These are phyloP conservation scores for Coemansia sp. DNA, from an alignment of 192 early-diverging fungal species.

Conservation along the genomic window DNA sequence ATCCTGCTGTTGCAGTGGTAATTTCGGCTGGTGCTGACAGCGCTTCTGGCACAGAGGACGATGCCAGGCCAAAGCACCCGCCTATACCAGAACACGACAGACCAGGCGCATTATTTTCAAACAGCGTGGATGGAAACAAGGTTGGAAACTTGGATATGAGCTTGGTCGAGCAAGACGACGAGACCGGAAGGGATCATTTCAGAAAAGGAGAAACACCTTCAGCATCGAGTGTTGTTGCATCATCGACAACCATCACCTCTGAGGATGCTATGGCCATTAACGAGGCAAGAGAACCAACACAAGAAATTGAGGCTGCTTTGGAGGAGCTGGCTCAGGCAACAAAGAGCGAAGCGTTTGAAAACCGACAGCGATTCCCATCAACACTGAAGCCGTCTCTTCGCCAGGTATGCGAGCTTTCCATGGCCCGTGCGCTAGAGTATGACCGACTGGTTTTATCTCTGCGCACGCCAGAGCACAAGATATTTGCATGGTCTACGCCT, in stretches of 20 bases:
- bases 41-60: slow-evolving; percentile 12
- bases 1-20: neutral
- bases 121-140: neutral
- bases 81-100: slow-evolving; percentile 47
- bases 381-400: slow-evolving; percentile 50
- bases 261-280: slow-evolving; percentile 22
- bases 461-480: slow-evolving; percentile 39
- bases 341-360: slow-evolving; percentile 36
- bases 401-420: slow-evolving; percentile 53
- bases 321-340: slow-evolving; percentile 29
- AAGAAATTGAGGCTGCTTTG: slow-evolving; percentile 47
- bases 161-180: neutral
- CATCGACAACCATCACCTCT: slow-evolving; percentile 5
- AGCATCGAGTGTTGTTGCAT: slow-evolving; percentile 7
- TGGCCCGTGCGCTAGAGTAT: slow-evolving; percentile 50
- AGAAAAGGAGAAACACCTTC: slow-evolving; percentile 26
- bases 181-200: slow-evolving; percentile 1
- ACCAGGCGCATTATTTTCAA: slow-evolving; percentile 1
- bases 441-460: slow-evolving; percentile 39
- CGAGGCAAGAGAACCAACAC: slow-evolving; percentile 40
- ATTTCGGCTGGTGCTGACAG: neutral
- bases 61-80: slow-evolving; percentile 17
- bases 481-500: slow-evolving; percentile 52
- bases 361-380: slow-evolving; percentile 53
- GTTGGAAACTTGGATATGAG: neutral